phyloP scores from a whole-genome alignment of 371 early-diverging fungal genomes.

The Mucor indicus region DNA sequence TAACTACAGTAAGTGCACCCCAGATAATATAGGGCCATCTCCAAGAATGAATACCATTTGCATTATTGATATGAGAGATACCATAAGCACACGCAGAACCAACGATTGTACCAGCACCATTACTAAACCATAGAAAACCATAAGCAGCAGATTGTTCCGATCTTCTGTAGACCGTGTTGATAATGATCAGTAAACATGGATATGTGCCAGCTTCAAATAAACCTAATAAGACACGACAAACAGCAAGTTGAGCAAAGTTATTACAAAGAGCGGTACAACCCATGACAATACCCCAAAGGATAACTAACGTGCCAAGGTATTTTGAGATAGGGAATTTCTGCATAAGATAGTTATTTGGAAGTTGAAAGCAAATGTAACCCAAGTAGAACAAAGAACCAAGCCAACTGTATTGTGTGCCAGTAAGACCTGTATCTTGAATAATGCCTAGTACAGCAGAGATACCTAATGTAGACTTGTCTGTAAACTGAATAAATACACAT shows the following conservation, averaged over 20 bases:
- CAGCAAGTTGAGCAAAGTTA: constrained; percentile 27
- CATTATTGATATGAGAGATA: constrained; percentile 19
- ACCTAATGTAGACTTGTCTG: constrained; percentile 37
- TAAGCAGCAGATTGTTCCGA: constrained; percentile 26
- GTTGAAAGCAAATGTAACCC: constrained; percentile 35
- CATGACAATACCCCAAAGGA: constrained; percentile 35
- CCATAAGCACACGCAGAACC: constrained; percentile 28
- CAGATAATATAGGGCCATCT: constrained; percentile 36
- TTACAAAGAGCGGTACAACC: constrained; percentile 18
- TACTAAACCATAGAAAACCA: constrained; percentile 20
- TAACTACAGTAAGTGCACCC: constrained; percentile 26
- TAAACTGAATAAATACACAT: too few relatives aligned
- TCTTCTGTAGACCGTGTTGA: constrained; percentile 32
- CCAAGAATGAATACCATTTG: constrained; percentile 13
- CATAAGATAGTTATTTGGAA: constrained; percentile 36
- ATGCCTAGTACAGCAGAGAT: constrained; percentile 35
- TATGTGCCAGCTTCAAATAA: constrained; percentile 32
- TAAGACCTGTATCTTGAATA: constrained; percentile 19
- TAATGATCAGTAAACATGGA: constrained; percentile 26
- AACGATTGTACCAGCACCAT: constrained; percentile 23
- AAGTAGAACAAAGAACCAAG: constrained; percentile 34
- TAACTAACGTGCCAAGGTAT: constrained; percentile 25
- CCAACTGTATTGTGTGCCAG: constrained; percentile 27
- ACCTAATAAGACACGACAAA: constrained; percentile 27
- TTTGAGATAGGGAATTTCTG: constrained; percentile 27